Evolutionary conservation across 495 filamentous ascomycete genomes (phyloP).

Genomic region (Xylaria intraflava): DNA sequence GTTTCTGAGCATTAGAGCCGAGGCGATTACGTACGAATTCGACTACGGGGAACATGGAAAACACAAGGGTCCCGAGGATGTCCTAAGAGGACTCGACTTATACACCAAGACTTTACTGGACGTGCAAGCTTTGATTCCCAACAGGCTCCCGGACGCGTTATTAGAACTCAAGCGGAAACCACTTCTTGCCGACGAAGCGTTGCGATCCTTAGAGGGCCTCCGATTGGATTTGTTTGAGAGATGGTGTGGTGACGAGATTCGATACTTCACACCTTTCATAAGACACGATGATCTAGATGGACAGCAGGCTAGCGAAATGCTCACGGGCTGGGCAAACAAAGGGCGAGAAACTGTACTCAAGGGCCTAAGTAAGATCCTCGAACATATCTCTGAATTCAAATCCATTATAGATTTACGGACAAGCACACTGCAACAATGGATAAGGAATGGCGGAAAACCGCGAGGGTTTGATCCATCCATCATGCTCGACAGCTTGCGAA

Average conservation of each 20-base stretch:
- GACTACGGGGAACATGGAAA: slow-evolving; percentile 33
- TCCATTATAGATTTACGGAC: slow-evolving; percentile 61
- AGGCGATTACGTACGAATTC: slow-evolving; percentile 56
- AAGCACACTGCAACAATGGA: slow-evolving; percentile 68
- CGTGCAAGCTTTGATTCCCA: slow-evolving; percentile 67
- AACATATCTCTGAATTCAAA: slow-evolving; percentile 53
- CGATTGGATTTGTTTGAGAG: slow-evolving; percentile 73
- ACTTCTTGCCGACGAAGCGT: slow-evolving; percentile 60
- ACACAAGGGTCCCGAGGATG: slow-evolving; percentile 34
- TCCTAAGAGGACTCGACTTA: slow-evolving; percentile 58
- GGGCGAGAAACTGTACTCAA: slow-evolving; percentile 59
- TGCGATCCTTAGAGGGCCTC: slow-evolving; percentile 60
- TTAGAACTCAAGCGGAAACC: slow-evolving; percentile 59
- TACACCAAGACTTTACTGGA: slow-evolving; percentile 73
- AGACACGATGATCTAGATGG: slow-evolving; percentile 72
- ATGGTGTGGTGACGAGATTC: slow-evolving; percentile 80
- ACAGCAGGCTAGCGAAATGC: slow-evolving; percentile 54
- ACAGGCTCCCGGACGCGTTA: slow-evolving; percentile 64
- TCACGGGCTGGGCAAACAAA: slow-evolving; percentile 66
- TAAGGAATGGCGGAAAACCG: slow-evolving; percentile 46
- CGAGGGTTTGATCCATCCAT: slow-evolving; percentile 51
- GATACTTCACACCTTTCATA: slow-evolving; percentile 84
- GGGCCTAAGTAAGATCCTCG: slow-evolving; percentile 51
- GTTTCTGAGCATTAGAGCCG: slow-evolving; percentile 69
- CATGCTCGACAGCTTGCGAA: slow-evolving; percentile 62